A percentile compares a stretch with the other conserved stretches of the same genome.
These are phyloP conservation scores for Penicillium lividum DNA, from an alignment of 495 filamentous ascomycete genomes.

Conservation along the genomic window DNA sequence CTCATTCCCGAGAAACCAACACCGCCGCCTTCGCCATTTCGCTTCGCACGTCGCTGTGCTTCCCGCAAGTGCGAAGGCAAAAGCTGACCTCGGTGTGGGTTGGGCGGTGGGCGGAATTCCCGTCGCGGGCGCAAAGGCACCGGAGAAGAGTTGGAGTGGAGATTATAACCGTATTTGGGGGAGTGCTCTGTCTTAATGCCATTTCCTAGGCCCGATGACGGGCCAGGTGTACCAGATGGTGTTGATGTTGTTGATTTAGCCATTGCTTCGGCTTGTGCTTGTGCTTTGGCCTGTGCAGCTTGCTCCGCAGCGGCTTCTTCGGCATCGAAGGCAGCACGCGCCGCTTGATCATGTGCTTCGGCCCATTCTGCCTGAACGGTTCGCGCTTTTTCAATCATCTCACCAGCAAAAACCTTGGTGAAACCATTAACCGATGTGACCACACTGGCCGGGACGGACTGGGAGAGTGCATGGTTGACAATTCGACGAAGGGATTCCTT, in stretches of 20 bases:
- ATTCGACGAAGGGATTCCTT: conserved; percentile 66
- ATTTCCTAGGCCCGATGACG: conserved; percentile 13
- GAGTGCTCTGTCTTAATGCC: conserved; percentile 30
- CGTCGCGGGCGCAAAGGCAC: conserved; percentile 20
- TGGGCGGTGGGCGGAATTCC: conserved; percentile 39
- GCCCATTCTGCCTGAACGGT: conserved; percentile 80
- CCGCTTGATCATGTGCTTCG: conserved; percentile 47
- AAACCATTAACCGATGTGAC: conserved; percentile 78
- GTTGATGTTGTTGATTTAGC: conserved; percentile 23
- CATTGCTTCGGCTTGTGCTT: conserved; percentile 21
- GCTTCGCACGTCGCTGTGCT: conserved; percentile 71
- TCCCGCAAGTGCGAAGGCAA: conserved; percentile 82
- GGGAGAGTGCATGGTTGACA: conserved; percentile 84
- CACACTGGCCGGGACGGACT: conserved; percentile 78
- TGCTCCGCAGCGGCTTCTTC: conserved; percentile 40
- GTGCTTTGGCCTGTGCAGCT: conserved; percentile 39
- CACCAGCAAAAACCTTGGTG: conserved; percentile 81
- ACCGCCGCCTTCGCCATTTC: conserved; percentile 62
- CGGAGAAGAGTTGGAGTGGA: conserved; percentile 20
- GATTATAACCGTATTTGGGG: not conserved
- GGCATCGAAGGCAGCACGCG: conserved; percentile 34
- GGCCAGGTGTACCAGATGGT: conserved; percentile 17
- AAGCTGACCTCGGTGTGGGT: conserved; percentile 65
- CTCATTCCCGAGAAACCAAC: conserved; percentile 73
- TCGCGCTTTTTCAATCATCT: conserved; percentile 78